A percentile compares a stretch with the other conserved stretches of the same genome.
phyloP scores from a whole-genome alignment of 352 stramenopile genomes.

The Pythium scleroteichum region DNA sequence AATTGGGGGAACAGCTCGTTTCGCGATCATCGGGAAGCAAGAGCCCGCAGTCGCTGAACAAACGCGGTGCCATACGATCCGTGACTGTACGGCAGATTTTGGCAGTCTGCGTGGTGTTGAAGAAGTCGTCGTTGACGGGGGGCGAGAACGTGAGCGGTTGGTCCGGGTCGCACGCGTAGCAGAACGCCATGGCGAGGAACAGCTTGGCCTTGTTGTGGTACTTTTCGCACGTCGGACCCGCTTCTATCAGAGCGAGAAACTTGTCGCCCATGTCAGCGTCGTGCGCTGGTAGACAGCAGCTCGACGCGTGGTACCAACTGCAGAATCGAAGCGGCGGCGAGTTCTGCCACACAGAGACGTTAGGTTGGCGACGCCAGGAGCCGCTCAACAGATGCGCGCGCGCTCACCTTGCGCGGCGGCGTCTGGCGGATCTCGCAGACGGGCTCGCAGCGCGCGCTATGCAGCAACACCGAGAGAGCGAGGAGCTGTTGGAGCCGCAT shows the following conservation, averaged over 20 bases:
- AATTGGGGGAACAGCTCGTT: conserved; percentile 61
- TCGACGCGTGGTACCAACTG: conserved; percentile 63
- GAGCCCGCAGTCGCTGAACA: conserved; percentile 69
- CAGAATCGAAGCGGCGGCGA: conserved; percentile 66
- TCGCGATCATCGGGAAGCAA: conserved; percentile 57
- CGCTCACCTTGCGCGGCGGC: conserved; percentile 19
- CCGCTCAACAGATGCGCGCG: not conserved
- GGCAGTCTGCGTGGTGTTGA: conserved; percentile 47
- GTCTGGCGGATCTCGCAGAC: conserved; percentile 25
- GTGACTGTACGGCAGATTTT: conserved; percentile 71
- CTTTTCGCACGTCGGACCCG: conserved; percentile 64
- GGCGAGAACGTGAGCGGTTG: conserved; percentile 32
- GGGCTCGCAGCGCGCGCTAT: not conserved
- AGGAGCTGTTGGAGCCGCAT: not conserved
- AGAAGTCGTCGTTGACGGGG: conserved; percentile 60
- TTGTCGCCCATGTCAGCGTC: conserved; percentile 63
- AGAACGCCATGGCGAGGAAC: conserved; percentile 37
- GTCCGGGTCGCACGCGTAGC: conserved; percentile 31
- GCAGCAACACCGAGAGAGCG: conserved; percentile 7
- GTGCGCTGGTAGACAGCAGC: conserved; percentile 69
- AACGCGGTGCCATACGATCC: conserved; percentile 40
- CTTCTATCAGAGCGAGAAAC: conserved; percentile 64
- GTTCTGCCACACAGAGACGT: conserved; percentile 36
- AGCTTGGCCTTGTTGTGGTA: conserved; percentile 69
- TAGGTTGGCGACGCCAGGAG: not conserved